Conservation (phyloP, 2,329 filamentous ascomycete genomes). For the Bipolaris gigantea region DNA sequence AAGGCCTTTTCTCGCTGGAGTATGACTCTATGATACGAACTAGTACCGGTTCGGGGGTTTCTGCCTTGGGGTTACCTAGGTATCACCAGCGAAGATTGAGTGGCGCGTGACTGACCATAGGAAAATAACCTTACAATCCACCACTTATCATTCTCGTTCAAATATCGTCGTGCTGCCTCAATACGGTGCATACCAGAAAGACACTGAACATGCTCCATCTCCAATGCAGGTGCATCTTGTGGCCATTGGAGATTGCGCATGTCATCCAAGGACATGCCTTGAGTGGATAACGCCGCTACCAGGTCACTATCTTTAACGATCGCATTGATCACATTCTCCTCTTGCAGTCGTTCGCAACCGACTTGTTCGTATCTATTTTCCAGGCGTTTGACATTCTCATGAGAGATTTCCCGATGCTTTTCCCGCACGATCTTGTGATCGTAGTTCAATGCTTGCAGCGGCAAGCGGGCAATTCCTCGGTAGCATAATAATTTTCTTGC, state of each 20-base stretch:
- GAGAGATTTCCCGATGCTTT: conserved; percentile 7
- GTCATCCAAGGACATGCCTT: conserved; percentile 5
- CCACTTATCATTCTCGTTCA: conserved; percentile 28
- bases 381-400: conserved; percentile 4
- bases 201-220: conserved; percentile 16
- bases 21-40: conserved; percentile 4
- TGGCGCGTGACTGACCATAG: conserved; percentile 16
- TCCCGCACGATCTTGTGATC: not conserved
- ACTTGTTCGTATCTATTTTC: conserved; percentile 9
- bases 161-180: conserved; percentile 12
- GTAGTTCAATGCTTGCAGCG: conserved; percentile 12
- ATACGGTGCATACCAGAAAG: conserved; percentile 21
- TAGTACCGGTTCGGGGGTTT: not conserved
- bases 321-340: conserved; percentile 26
- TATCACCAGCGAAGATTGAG: not conserved
- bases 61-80: not conserved
- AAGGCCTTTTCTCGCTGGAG: conserved; percentile 18
- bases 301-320: conserved; percentile 15
- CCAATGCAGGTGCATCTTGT: conserved; percentile 13
- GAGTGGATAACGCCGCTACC: conserved; percentile 7
- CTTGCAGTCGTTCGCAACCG: conserved; percentile 13
- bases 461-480: conserved; percentile 5
- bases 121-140: conserved; percentile 25
- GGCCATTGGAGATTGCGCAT: conserved; percentile 8
- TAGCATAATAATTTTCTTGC: conserved; percentile 6